Evolutionary conservation across 768 basidiomycete genomes (phyloP), one percentile per base, ranked within the genome.

Genomic region (Mycena capillaripes): DNA sequence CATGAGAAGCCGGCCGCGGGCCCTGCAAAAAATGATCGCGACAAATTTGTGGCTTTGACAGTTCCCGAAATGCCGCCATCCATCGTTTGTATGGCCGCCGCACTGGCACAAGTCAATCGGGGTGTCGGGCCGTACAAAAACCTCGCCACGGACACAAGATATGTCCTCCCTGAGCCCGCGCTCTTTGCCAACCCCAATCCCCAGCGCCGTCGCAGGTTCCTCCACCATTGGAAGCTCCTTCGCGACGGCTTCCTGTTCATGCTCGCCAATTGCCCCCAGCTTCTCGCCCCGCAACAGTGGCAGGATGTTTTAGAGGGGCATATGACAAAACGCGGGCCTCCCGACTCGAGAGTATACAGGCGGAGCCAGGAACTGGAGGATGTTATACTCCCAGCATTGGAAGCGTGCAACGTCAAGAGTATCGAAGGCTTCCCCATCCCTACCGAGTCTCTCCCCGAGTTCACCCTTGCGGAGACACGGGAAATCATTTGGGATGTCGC

Each of bases 401-500:
- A 40, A 17, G 36, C 36, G 14, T 42, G 11, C 5, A 12, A 27
- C 25, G 14, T 59, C 16, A 2, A n/a, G 10, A 3, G 6, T 14
- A 23, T 63, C 48, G 48, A 63, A 21, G 61, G 61, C 44, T 53
- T 44, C 38, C 40, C 64, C 30, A 21, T 66, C 3, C 48, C 27
- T 14, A 1, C 27, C 11, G 11, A 32, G 19, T 29, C 17, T 6
- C 2, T 55, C 2, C 61, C 61, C 6, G 10, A 63, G 25, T 56
- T 42, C 40, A 55, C 16, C 5, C 38, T 55, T 38, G 40, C 25
- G 27, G 11, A 32, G 27, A 56, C 21, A 3, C 53, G 21, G 5
- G 64, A 66, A 23, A 66, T 34, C 9, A 21, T 66, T 12, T 56
- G 53, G 64, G 6, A 30, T 27, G 52, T 63, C 32, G 61, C 61